Evolutionary conservation across 1,284 basidiomycete genomes (phyloP).

Genomic region (Ceratobasidium papillatum): DNA sequence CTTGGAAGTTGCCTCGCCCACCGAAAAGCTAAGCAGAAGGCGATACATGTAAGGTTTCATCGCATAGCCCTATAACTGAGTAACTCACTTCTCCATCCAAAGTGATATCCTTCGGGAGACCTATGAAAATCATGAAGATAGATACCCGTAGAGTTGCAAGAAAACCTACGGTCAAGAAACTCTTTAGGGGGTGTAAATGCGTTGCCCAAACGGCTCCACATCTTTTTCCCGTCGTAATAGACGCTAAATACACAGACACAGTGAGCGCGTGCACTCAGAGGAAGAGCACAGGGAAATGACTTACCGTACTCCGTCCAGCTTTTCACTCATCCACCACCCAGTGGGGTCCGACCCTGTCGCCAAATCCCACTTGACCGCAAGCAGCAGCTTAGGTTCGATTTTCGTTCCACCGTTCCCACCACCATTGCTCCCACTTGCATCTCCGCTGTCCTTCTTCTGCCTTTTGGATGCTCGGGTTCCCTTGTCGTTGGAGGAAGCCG

Average conservation of each 20-base stretch:
- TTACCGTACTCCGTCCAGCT: constrained; percentile 67
- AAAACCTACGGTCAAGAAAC: constrained; percentile 65
- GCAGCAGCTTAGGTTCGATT: constrained; percentile 58
- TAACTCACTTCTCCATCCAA: constrained; percentile 63
- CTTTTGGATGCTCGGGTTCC: constrained; percentile 43
- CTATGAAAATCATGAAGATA: constrained; percentile 50
- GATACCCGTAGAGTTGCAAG: not conserved
- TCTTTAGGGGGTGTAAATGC: constrained; percentile 67
- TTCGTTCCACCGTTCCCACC: constrained; percentile 46
- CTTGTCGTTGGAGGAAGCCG: constrained; percentile 46
- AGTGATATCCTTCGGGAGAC: constrained; percentile 65
- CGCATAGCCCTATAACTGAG: constrained; percentile 44
- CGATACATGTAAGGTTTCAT: constrained; percentile 43
- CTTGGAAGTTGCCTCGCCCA: constrained; percentile 66
- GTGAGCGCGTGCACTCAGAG: not conserved
- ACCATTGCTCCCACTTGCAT: constrained; percentile 40
- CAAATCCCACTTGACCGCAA: constrained; percentile 69
- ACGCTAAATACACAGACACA: constrained; percentile 53
- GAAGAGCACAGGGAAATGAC: constrained; percentile 39
- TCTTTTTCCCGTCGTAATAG: constrained; percentile 66
- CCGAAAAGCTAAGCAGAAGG: constrained; percentile 57
- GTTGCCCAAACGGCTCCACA: constrained; percentile 68
- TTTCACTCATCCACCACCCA: constrained; percentile 75
- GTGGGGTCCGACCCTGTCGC: constrained; percentile 65
- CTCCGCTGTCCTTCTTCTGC: constrained; percentile 39